Evolutionary conservation across 148 eudicot genomes (phyloP).

Genomic region (Fagopyrum homotropicum): DNA sequence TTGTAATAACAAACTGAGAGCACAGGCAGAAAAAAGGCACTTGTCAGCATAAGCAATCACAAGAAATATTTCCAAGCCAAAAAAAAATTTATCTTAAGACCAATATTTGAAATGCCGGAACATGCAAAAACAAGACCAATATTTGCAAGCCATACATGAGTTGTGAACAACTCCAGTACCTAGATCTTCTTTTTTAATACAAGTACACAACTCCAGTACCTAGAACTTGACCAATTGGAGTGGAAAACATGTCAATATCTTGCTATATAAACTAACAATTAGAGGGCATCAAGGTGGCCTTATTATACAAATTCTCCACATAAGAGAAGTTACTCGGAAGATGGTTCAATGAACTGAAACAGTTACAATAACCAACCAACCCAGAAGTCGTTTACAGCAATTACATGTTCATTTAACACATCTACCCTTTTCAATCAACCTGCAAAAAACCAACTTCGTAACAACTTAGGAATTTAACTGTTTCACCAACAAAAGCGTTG

Average conservation of each 20-base stretch:
- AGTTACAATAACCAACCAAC: not conserved
- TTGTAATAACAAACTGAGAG: conserved; percentile 74
- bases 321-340: not conserved
- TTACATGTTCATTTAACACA: not conserved
- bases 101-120: not conserved
- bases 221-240: not conserved
- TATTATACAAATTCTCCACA: not conserved
- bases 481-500: not conserved
- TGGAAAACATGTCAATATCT: not conserved
- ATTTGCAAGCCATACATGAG: not conserved
- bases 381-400: not conserved
- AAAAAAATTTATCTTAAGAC: not conserved
- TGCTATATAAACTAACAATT: not conserved
- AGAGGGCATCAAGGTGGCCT: conserved; percentile 4
- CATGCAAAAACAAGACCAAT: not conserved
- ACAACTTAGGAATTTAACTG: not conserved
- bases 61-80: not conserved
- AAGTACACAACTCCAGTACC: not conserved
- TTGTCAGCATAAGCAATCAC: not conserved
- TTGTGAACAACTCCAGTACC: conserved; percentile 2
- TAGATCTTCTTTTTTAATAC: not conserved
- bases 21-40: not conserved
- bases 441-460: not conserved
- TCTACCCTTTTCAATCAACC: not conserved
- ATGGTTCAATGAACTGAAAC: not conserved